Evolutionary conservation across 2,329 filamentous ascomycete species (phyloP), one percentile per base, ranked within the genome.

Genomic region (Fusarium albidum): DNA sequence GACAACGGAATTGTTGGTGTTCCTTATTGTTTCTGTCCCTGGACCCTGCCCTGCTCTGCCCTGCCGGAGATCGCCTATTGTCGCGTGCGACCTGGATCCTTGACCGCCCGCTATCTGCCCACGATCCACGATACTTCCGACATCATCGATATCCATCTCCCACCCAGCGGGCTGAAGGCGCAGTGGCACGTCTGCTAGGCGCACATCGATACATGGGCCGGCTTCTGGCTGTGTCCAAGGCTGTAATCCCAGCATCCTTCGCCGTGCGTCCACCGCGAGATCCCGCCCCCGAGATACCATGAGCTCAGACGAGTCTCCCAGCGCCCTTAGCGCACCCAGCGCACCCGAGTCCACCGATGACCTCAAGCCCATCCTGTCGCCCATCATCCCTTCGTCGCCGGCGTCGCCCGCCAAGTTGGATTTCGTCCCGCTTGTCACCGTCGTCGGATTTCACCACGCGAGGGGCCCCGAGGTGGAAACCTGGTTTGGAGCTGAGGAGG

Each of bases 401-500:
- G 67, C 67, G 17, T 68, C 69, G 17, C 66, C 71, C 7, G 63
- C 64, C 15, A 67, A 61, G 54, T 51, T 64, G 9, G 75, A 76
- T 55, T 89, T 88, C 70, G 77, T 79, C 50, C 90, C 90, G 37
- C 80, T 93, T 69, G 88, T 94, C 41, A 86, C 88, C 60, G 89
- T 94, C 53, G 89, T 94, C 66, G 90, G 89, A 72, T 94, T 94
- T 71, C 90, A 94, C 74, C 90, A 94, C 80, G 89, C 90, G 48
- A 81, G 85, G 71, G 95, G 95, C 9, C 95, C 95, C 27, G 95
- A 99, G 77, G 90, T 98, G 50, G 93, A 98, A 78, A 84, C 82
- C 67, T 98, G 94, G 90, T 91, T 96, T 70, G 92, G 92, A 57
- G 85, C 76, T 25, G 74, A 87, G 15, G 87, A 93, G 64, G 90